phyloP scores from a whole-genome alignment of 2,329 filamentous ascomycete genomes.

The Fusarium sp. region DNA sequence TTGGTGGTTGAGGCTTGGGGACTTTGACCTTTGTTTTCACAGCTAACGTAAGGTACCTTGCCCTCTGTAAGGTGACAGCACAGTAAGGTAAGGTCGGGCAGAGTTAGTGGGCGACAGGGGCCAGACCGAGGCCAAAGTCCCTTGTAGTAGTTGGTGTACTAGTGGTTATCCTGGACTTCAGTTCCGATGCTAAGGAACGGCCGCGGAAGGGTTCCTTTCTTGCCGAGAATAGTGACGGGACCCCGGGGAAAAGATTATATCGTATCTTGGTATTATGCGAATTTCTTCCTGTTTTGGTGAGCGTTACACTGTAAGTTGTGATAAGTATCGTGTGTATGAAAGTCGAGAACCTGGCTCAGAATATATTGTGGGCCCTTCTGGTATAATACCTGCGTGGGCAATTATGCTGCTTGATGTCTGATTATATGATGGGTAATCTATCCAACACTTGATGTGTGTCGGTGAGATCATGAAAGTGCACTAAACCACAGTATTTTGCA shows the following conservation, averaged over 20 bases:
- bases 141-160: conserved; percentile 46
- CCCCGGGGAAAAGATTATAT: not conserved
- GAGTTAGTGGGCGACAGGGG: conserved; percentile 32
- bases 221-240: conserved; percentile 5
- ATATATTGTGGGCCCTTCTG: conserved; percentile 16
- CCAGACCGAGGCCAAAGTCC: conserved; percentile 36
- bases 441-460: not conserved
- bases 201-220: conserved; percentile 21
- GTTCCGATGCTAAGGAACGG: conserved; percentile 10
- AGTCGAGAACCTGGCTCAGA: not conserved
- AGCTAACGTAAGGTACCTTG: conserved; percentile 1
- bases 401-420: not conserved
- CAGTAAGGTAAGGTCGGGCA: conserved; percentile 2
- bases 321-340: not conserved
- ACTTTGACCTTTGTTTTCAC: conserved; percentile 53
- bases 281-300: not conserved
- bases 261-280: not conserved
- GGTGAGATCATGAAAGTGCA: not conserved
- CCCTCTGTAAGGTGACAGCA: not conserved
- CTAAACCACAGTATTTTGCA: not conserved
- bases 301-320: not conserved
- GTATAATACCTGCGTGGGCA: not conserved
- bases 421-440: not conserved
- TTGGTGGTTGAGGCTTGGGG: conserved; percentile 55
- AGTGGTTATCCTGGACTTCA: not conserved